Base-by-base conservation (phyloP, 1,284 basidiomycete genomes). In the Porodaedalea pini region DNA sequence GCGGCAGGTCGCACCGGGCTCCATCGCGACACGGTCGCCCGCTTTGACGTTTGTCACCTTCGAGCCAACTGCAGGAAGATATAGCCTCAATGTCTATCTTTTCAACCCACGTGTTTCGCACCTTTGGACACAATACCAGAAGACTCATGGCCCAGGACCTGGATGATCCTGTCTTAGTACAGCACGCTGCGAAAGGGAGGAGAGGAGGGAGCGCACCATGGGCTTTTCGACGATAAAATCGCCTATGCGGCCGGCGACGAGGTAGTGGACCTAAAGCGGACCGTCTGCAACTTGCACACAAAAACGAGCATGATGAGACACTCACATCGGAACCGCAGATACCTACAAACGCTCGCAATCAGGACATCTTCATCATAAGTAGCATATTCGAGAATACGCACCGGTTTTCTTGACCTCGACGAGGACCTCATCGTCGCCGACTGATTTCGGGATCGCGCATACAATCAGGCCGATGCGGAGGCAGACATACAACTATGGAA, bases 351-450 rank as follows among this genome's bases (percentile, higher is more conserved):
- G 45, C 27, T 19, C 29, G 10, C 7, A 6, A 49, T 5, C 59
- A 62, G 57, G 50, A 48, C 39, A 54, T 1, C 51, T 47, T 44
- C 34, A 32, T 11, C 31, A 29, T 4, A 65, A 62, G 39, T 62
- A 32, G 17, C 23, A 27, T 56, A 36, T 50, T 36, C 48, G 37
- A 21, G 47, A 23, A 23, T 25, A 45, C 68, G 80, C 60, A 86
- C 90, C 91, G 21, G 93, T 94, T 74, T 96, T 94, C 73, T 94
- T 94, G 50, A 98, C 87, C 67, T 92, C 82, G 48, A 98, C 84
- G 31, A 98, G 83, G 44, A 95, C 93, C 66, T 97, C 89, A 66
- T 90, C 79, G 53, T 80, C 81, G 21, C 78, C 77, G 61, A 91
- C 88, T 88, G 66, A 37, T 58, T 15, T 36, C 10, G 41, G 6